Evolutionary conservation across 441 rosid species (phyloP).

Genomic region (Arabidopsis hybrid): DNA sequence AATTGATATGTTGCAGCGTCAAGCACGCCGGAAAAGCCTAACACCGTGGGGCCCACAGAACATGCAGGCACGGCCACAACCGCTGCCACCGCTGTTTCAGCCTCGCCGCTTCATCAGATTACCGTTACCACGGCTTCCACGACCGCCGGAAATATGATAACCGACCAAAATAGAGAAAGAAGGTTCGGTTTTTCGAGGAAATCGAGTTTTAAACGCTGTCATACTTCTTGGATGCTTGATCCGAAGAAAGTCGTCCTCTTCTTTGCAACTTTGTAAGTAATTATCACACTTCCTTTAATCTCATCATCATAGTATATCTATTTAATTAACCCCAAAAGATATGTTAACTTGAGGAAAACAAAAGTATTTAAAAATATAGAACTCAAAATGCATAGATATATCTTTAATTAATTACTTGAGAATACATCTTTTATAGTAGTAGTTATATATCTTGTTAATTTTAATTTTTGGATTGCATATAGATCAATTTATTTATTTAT

Average conservation of each 20-base stretch:
- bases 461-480: not conserved
- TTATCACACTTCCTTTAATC: not conserved
- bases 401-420: not conserved
- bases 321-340: conserved; percentile 3
- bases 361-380: not conserved
- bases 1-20: conserved; percentile 48
- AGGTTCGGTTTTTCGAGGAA: conserved; percentile 61
- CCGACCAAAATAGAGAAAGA: conserved; percentile 52
- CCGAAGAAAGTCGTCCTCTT: conserved; percentile 89
- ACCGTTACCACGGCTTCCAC: conserved; percentile 58
- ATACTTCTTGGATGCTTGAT: conserved; percentile 66
- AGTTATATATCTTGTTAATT: not conserved
- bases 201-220: conserved; percentile 64
- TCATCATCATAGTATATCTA: conserved; percentile 3
- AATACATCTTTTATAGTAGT: not conserved
- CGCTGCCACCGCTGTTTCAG: conserved; percentile 27
- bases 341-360: not conserved
- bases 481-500: not conserved
- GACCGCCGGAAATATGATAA: conserved; percentile 50
- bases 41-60: conserved; percentile 28
- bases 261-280: conserved; percentile 87
- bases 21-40: conserved; percentile 61
- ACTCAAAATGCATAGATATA: not conserved
- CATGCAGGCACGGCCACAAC: conserved; percentile 29
- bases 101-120: conserved; percentile 69